These are phyloP conservation scores for Hypoxylon intermedium DNA, from an alignment of 495 filamentous ascomycete species.

Conservation along the genomic window DNA sequence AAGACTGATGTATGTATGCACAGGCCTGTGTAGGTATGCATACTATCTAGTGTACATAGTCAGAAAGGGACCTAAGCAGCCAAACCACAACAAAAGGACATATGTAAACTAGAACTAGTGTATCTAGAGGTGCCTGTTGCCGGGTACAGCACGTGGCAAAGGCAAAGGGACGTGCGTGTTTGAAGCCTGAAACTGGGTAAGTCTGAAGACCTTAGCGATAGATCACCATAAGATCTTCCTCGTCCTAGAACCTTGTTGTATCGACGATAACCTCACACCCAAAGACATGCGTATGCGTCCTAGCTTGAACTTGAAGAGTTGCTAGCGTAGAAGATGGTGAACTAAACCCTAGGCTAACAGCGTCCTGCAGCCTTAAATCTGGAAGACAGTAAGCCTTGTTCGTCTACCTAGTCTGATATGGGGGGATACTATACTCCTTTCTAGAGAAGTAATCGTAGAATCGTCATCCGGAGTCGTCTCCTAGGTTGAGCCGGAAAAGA, in stretches of 20 bases:
- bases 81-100: no score
- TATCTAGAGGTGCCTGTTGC: no score
- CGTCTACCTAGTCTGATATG: no score
- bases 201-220: constrained; percentile 36
- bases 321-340: constrained; percentile 9
- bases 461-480: no score
- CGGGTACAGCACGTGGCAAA: constrained; percentile 24
- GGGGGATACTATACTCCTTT: no score
- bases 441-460: no score
- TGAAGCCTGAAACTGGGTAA: constrained; percentile 34
- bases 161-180: constrained; percentile 31
- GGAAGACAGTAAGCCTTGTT: not conserved
- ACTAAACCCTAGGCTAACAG: constrained; percentile 7
- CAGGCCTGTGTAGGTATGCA: no score
- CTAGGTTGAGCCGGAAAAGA: no score
- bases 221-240: constrained; percentile 22
- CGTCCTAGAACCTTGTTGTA: constrained; percentile 2
- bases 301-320: not conserved
- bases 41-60: no score
- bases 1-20: no score
- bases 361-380: not conserved
- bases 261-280: constrained; percentile 26
- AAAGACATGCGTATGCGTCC: constrained; percentile 2
- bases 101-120: no score
- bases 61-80: not conserved